Conservation (phyloP, 2,329 filamentous ascomycete genomes). For the Colletotrichum brevisporum region DNA sequence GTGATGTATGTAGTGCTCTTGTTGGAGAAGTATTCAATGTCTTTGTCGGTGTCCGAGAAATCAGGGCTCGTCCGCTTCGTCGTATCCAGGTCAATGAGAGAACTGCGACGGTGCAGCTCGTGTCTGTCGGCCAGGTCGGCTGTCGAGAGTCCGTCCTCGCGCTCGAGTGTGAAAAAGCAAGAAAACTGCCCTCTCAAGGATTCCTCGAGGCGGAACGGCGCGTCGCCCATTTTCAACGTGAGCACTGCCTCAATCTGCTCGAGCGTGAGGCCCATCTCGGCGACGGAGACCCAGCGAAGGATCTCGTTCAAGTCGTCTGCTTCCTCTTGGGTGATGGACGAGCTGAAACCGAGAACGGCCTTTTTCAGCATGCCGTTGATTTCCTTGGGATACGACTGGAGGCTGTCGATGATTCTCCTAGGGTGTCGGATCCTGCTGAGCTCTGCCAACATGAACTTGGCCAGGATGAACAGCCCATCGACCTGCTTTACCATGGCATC, state of each 20-base stretch:
- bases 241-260: slow-evolving; percentile 60
- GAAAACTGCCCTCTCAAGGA: slow-evolving; percentile 59
- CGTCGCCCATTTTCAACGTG: slow-evolving; percentile 58
- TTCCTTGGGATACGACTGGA: slow-evolving; percentile 60
- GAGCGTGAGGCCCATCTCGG: slow-evolving; percentile 58
- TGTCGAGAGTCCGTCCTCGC: slow-evolving; percentile 60
- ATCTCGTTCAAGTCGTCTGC: slow-evolving; percentile 61
- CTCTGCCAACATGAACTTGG: slow-evolving; percentile 66
- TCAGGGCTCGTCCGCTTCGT: slow-evolving; percentile 45
- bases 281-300: slow-evolving; percentile 61
- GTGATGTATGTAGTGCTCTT: slow-evolving; percentile 55
- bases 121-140: slow-evolving; percentile 57
- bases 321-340: slow-evolving; percentile 55
- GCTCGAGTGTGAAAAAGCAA: slow-evolving; percentile 61
- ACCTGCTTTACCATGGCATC: slow-evolving; percentile 57
- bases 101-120: slow-evolving; percentile 47
- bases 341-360: slow-evolving; percentile 58
- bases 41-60: slow-evolving; percentile 48
- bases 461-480: slow-evolving; percentile 63
- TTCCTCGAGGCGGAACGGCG: slow-evolving; percentile 57
- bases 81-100: slow-evolving; percentile 14
- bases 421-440: slow-evolving; percentile 61
- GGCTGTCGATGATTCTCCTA: slow-evolving; percentile 58
- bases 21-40: slow-evolving; percentile 59
- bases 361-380: slow-evolving; percentile 59